Conservation (phyloP, 2,329 filamentous ascomycete species). For the Diaporthe sp. region DNA sequence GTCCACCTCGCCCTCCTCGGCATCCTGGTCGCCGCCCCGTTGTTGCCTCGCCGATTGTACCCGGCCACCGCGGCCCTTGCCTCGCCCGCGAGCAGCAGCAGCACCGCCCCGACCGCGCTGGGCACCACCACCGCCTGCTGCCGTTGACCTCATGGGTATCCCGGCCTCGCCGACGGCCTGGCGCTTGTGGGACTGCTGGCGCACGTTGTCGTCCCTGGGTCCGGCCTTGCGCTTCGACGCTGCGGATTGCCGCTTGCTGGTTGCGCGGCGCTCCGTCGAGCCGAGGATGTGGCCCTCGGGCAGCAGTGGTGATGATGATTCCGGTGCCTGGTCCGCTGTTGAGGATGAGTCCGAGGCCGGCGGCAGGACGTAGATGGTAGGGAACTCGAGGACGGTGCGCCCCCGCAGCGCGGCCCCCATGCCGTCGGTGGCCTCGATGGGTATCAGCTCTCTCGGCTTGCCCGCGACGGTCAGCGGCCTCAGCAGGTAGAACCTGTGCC, state of each 20-base stretch:
- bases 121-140: background rate
- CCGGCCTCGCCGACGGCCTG: slow-evolving; percentile 26
- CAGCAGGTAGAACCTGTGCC: slow-evolving; percentile 48
- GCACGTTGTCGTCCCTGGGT: slow-evolving; percentile 6
- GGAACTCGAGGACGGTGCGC: slow-evolving; percentile 77
- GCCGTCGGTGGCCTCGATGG: slow-evolving; percentile 61
- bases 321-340: background rate
- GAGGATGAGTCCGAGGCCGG: slow-evolving; percentile 38
- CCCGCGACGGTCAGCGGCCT: slow-evolving; percentile 39
- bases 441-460: slow-evolving; percentile 60
- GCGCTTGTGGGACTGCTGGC: slow-evolving; percentile 28
- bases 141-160: slow-evolving; percentile 2
- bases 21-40: slow-evolving; percentile 7
- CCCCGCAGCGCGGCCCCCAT: slow-evolving; percentile 68
- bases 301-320: slow-evolving; percentile 25
- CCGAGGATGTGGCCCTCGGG: slow-evolving; percentile 46
- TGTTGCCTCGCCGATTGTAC: background rate
- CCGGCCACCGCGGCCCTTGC: slow-evolving; percentile 40
- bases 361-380: slow-evolving; percentile 75
- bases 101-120: slow-evolving; percentile 34
- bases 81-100: slow-evolving; percentile 21
- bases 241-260: background rate
- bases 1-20: slow-evolving; percentile 46
- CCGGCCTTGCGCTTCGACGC: slow-evolving; percentile 31
- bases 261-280: slow-evolving; percentile 43